phyloP scores from a whole-genome alignment of 805 yeast genomes.

The Candida caryicola region DNA sequence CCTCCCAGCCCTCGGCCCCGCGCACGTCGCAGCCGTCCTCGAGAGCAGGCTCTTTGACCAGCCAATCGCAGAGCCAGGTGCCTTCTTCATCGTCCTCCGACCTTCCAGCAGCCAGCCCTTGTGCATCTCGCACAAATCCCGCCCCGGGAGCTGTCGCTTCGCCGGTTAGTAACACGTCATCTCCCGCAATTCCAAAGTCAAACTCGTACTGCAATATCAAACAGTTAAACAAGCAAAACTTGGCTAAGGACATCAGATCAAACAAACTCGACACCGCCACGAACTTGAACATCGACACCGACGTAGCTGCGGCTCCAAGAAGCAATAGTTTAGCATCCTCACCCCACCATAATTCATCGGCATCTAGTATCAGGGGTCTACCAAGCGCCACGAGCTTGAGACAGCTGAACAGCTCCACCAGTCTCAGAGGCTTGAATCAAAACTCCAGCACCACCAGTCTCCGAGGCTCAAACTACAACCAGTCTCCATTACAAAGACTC shows the following conservation, averaged over 20 bases:
- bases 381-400: background rate
- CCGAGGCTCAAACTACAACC: background rate
- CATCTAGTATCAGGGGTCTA: background rate
- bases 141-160: background rate
- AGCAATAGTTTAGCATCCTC: slow-evolving; percentile 2
- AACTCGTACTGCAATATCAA: slow-evolving; percentile 18
- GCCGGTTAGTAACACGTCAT: background rate
- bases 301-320: background rate
- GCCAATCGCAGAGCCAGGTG: slow-evolving; percentile 1
- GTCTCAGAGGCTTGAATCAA: background rate
- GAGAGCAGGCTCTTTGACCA: slow-evolving; percentile 3
- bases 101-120: background rate
- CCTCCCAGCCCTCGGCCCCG: background rate
- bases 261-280: slow-evolving; percentile 25
- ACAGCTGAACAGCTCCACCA: background rate
- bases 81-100: background rate
- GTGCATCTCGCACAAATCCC: background rate
- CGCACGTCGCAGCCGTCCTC: slow-evolving; percentile 3
- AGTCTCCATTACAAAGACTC: slow-evolving; percentile 3
- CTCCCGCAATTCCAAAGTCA: slow-evolving; percentile 8
- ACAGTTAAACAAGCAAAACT: slow-evolving; percentile 14
- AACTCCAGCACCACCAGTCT: background rate
- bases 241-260: slow-evolving; percentile 23
- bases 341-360: background rate
- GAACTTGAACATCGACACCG: slow-evolving; percentile 13